Percentiles rank a stretch among this genome's conserved stretches.
Evolutionary conservation across 1,139 yeast species (phyloP).

Genomic region (Scheffersomyces titani): DNA sequence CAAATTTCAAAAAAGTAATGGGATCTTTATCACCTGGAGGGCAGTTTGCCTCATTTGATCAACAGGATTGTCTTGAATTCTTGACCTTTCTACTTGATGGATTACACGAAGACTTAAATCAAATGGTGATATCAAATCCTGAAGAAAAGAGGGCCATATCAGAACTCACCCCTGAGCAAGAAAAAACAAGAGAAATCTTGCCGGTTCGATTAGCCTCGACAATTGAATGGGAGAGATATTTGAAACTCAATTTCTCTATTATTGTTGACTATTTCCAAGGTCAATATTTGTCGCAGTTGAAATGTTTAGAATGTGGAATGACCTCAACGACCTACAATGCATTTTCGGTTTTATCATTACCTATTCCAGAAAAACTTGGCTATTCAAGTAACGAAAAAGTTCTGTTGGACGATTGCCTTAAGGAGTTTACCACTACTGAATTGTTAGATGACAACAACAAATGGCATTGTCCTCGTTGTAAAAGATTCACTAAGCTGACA

Average conservation of each 20-base stretch:
- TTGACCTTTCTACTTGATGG: slow-evolving; percentile 81
- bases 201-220: slow-evolving; percentile 86
- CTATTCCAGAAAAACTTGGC: slow-evolving; percentile 54
- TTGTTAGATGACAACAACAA: slow-evolving; percentile 77
- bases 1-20: slow-evolving; percentile 59
- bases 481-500: slow-evolving; percentile 62
- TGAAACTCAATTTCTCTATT: slow-evolving; percentile 80
- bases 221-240: slow-evolving; percentile 92
- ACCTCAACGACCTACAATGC: slow-evolving; percentile 90
- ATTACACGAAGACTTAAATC: slow-evolving; percentile 85
- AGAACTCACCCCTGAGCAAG: slow-evolving; percentile 73
- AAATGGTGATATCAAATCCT: slow-evolving; percentile 40
- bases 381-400: slow-evolving; percentile 22
- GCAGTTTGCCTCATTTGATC: slow-evolving; percentile 72
- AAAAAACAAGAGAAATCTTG: slow-evolving; percentile 67
- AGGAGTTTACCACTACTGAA: slow-evolving; percentile 68
- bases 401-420: slow-evolving; percentile 63
- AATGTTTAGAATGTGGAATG: slow-evolving; percentile 70
- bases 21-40: slow-evolving; percentile 67
- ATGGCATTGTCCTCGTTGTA: slow-evolving; percentile 89
- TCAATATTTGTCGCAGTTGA: slow-evolving; percentile 78
- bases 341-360: slow-evolving; percentile 73
- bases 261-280: slow-evolving; percentile 90
- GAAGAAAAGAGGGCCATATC: slow-evolving; percentile 41
- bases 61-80: slow-evolving; percentile 94